Evolutionary conservation across 2,329 filamentous ascomycete genomes (phyloP), one percentile per base, ranked within the genome.

Genomic region (Reticulascus tulasneorum): DNA sequence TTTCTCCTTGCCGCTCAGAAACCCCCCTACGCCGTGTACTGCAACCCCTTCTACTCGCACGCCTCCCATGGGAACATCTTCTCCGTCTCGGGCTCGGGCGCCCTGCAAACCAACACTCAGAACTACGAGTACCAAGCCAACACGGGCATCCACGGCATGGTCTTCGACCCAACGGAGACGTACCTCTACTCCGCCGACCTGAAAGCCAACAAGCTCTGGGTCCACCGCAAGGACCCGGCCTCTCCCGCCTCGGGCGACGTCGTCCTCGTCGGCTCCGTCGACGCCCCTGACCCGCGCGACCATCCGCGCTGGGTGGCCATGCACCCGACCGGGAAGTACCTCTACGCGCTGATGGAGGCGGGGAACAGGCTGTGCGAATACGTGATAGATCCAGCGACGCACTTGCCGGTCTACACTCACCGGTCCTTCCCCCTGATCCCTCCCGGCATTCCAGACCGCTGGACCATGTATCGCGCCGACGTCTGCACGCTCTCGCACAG

Each of bases 271-370:
- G 86, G 85, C 47, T 79, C 74, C 53, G 71, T 90, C 22, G 76
- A 84, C 44, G 86, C 86, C 19, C 86, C 86, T 0, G 71, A 73
- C 29, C 63, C 75, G 4, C 72, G 73, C 42, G 88, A 94, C 59
- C 88, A 93, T 58, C 88, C 88, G 12, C 78, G 88, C 52, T 94
- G 88, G 88, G 85, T 94, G 11, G 86, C 86, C 49, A 82, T 94
- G 56, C 85, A 91, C 58, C 82, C 83, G 4, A 76, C 76, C 2
- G 86, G 86, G 15, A 75, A 80, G 39, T 89, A 88, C 60, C 72
- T 94, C 38, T 94, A 94, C 63, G 86, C 77, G 7, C 71, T 94
- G 49, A 94, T 93, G 85, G 88, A 94, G 63, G 83, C 82, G n/a
- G 86, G 87, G 36, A 94, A 94, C 66, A 72, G 83, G 33, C 65